Conservation (phyloP, 2,329 filamentous ascomycete species). For the Herpotrichia juniperi region DNA sequence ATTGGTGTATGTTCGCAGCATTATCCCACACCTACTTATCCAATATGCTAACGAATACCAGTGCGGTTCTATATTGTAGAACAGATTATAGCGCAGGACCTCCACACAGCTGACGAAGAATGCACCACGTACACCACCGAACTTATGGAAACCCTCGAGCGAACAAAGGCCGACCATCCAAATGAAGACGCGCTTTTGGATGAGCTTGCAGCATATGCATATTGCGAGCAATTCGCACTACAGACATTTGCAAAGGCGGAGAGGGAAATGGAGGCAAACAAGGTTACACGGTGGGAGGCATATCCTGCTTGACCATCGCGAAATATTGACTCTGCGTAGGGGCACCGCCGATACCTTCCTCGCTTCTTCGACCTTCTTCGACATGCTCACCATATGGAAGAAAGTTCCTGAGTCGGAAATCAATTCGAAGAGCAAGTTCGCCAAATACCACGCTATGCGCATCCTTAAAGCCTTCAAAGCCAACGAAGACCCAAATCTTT, state of each 20-base stretch:
- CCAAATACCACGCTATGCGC: constrained; percentile 91
- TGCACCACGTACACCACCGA: constrained; percentile 79
- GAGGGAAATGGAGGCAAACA: constrained; percentile 79
- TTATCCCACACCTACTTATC: background rate
- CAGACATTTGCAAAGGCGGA: constrained; percentile 88
- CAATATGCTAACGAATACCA: constrained; percentile 22
- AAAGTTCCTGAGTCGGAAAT: constrained; percentile 75
- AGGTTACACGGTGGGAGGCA: constrained; percentile 71
- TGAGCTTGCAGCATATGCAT: constrained; percentile 84
- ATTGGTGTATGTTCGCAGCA: constrained; percentile 77
- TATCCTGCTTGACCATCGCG: constrained; percentile 1
- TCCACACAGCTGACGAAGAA: constrained; percentile 80
- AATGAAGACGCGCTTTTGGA: constrained; percentile 84
- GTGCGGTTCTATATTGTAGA: constrained; percentile 75
- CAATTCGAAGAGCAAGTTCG: constrained; percentile 88
- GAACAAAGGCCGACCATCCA: constrained; percentile 74
- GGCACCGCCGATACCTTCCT: constrained; percentile 95
- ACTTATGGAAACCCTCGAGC: constrained; percentile 90
- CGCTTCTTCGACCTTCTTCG: constrained; percentile 90
- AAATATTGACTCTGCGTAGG: constrained; percentile 51
- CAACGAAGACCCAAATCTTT: constrained; percentile 88
- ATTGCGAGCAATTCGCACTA: constrained; percentile 91
- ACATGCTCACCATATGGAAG: constrained; percentile 82
- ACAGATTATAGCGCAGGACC: constrained; percentile 79
- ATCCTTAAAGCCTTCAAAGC: constrained; percentile 91